Conservation (phyloP, 768 basidiomycete genomes). For the Phylloporus sp. region DNA sequence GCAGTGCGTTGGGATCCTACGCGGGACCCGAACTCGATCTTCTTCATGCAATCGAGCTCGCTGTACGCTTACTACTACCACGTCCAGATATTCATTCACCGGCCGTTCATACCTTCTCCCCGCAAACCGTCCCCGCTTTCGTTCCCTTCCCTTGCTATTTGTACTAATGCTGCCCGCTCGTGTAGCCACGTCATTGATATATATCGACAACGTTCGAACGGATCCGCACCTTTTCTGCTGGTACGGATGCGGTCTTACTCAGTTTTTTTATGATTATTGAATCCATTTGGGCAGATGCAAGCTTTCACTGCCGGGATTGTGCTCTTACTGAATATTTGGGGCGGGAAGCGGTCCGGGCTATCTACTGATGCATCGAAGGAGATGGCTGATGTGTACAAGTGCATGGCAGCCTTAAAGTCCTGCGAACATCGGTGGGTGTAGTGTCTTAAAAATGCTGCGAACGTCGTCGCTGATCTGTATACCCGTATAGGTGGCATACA, state of each 20-base stretch:
- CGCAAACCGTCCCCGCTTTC: slow-evolving; percentile 44
- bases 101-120: slow-evolving; percentile 72
- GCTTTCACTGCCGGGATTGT: slow-evolving; percentile 50
- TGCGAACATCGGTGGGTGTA: slow-evolving; percentile 34
- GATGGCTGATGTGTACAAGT: slow-evolving; percentile 50
- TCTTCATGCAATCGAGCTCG: slow-evolving; percentile 48
- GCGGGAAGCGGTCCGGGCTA: slow-evolving; percentile 41
- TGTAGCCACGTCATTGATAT: slow-evolving; percentile 68
- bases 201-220: slow-evolving; percentile 36
- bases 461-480: not conserved
- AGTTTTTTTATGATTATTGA: not conserved
- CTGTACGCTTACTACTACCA: slow-evolving; percentile 54
- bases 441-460: not conserved
- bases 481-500: slow-evolving; percentile 41
- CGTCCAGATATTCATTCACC: slow-evolving; percentile 67
- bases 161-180: slow-evolving; percentile 80
- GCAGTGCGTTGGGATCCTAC: slow-evolving; percentile 45
- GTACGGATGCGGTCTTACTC: slow-evolving; percentile 14
- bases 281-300: slow-evolving; percentile 28
- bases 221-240: slow-evolving; percentile 25
- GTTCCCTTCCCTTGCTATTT: slow-evolving; percentile 72
- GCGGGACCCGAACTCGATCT: slow-evolving; percentile 30
- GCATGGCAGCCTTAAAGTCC: slow-evolving; percentile 39
- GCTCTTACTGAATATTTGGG: slow-evolving; percentile 56
- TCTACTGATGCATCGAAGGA: slow-evolving; percentile 40